Conservation (phyloP, 306 rosid species). For the Begonia peltatifolia region DNA sequence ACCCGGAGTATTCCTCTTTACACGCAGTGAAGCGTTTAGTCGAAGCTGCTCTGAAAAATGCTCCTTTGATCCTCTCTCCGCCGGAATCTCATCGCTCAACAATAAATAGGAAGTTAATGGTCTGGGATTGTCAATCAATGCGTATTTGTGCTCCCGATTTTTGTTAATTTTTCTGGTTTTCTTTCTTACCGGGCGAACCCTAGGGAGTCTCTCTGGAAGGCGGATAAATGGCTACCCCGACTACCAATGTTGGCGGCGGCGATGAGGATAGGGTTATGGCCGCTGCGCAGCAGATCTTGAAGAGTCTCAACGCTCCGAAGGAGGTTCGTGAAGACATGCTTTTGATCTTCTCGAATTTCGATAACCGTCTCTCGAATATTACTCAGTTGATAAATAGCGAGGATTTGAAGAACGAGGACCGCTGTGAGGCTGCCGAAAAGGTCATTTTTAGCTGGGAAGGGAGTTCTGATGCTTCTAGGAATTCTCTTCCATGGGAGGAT, state of each 20-base stretch:
- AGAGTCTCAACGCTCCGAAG: slow-evolving; percentile 61
- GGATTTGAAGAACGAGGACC: slow-evolving; percentile 38
- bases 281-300: slow-evolving; percentile 88
- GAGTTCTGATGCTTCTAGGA: neutral
- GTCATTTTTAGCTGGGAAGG: slow-evolving; percentile 53
- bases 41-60: too few species aligned
- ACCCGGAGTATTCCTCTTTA: too few species aligned
- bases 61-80: too few species aligned
- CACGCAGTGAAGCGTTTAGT: too few species aligned
- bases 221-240: slow-evolving; percentile 33
- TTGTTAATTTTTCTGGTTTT: too few species aligned
- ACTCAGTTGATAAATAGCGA: slow-evolving; percentile 49
- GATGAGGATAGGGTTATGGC: slow-evolving; percentile 73
- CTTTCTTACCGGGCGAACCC: too few species aligned
- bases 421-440: slow-evolving; percentile 64
- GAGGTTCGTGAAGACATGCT: slow-evolving; percentile 93
- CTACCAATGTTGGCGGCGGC: slow-evolving; percentile 32
- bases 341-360: slow-evolving; percentile 71
- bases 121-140: too few species aligned
- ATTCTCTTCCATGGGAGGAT: neutral
- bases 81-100: too few species aligned
- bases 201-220: too few species aligned
- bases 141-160: too few species aligned
- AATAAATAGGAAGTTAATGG: too few species aligned
- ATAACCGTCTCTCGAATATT: slow-evolving; percentile 69